Conservation (phyloP, 2,329 filamentous ascomycete genomes). For the Cladosporium colombiae region DNA sequence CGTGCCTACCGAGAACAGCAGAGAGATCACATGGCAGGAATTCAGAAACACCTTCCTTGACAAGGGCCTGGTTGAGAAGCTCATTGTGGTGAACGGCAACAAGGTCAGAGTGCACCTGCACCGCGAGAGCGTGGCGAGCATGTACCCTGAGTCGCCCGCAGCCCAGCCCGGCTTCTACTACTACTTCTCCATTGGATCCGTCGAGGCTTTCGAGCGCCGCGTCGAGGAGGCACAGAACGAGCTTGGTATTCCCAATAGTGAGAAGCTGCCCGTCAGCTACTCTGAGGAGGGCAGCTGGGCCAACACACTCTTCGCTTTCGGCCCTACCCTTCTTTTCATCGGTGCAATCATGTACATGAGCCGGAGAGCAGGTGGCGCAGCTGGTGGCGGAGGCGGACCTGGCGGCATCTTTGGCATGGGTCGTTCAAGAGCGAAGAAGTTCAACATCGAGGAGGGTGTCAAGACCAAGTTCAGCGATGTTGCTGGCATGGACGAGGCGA, state of each 20-base stretch:
- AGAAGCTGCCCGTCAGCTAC: conserved; percentile 92
- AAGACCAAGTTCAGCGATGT: conserved; percentile 98
- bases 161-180: conserved; percentile 73
- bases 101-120: conserved; percentile 80
- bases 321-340: conserved; percentile 82
- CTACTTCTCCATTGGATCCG: conserved; percentile 92
- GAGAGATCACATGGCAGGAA: conserved; percentile 98
- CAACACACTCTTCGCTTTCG: conserved; percentile 76
- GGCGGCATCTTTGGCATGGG: conserved; percentile 93
- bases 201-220: conserved; percentile 87
- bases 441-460: conserved; percentile 94
- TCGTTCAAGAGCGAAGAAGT: conserved; percentile 92
- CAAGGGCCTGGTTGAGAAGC: conserved; percentile 92
- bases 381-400: conserved; percentile 57
- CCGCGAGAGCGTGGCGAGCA: conserved; percentile 67
- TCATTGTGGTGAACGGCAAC: conserved; percentile 75
- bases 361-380: conserved; percentile 69
- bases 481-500: conserved; percentile 96
- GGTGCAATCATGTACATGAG: conserved; percentile 79
- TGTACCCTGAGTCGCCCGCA: conserved; percentile 75
- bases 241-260: conserved; percentile 78
- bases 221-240: conserved; percentile 87
- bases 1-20: conserved; percentile 64
- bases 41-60: conserved; percentile 91
- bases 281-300: conserved; percentile 71